Percentiles rank a stretch among this genome's conserved stretches.
Conservation (phyloP, 352 stramenopile genomes). For the Thraustotheca clavata region DNA sequence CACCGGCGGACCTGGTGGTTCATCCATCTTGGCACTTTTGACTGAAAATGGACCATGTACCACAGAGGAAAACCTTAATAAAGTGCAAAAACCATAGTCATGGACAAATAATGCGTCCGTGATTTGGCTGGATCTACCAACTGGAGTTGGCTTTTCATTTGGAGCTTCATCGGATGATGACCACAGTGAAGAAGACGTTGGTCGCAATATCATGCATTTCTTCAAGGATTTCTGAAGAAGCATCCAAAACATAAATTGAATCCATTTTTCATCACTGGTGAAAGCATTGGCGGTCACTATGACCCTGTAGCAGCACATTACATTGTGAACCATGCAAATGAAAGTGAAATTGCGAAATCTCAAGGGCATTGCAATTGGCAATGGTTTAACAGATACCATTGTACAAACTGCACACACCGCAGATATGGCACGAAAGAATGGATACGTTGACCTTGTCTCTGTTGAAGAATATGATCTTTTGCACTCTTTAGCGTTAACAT, state of each 20-base stretch:
- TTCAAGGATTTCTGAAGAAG: constrained; percentile 48
- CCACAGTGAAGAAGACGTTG: constrained; percentile 39
- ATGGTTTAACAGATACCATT: constrained; percentile 59
- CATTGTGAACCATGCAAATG: constrained; percentile 32
- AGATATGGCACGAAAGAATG: constrained; percentile 71
- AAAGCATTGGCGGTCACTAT: constrained; percentile 65
- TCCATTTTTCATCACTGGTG: constrained; percentile 56
- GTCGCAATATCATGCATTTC: constrained; percentile 59
- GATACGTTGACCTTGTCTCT: constrained; percentile 46
- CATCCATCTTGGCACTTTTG: constrained; percentile 47
- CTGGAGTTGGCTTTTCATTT: constrained; percentile 47
- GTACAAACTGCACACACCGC: constrained; percentile 43
- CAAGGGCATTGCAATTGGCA: constrained; percentile 70
- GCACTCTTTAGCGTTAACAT: constrained; percentile 31
- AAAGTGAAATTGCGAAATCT: constrained; percentile 41
- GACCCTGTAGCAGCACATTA: constrained; percentile 48
- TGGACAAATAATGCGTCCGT: constrained; percentile 61
- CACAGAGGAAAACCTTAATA: constrained; percentile 35
- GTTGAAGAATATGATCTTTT: constrained; percentile 37
- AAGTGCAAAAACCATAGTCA: constrained; percentile 37
- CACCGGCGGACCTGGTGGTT: constrained; percentile 47
- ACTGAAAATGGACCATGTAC: constrained; percentile 56
- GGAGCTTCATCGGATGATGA: constrained; percentile 33
- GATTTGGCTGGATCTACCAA: constrained; percentile 61
- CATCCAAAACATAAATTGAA: constrained; percentile 39